Evolutionary conservation across 164 flowering plant species (phyloP).

Genomic region (Kingdonia uniflora): DNA sequence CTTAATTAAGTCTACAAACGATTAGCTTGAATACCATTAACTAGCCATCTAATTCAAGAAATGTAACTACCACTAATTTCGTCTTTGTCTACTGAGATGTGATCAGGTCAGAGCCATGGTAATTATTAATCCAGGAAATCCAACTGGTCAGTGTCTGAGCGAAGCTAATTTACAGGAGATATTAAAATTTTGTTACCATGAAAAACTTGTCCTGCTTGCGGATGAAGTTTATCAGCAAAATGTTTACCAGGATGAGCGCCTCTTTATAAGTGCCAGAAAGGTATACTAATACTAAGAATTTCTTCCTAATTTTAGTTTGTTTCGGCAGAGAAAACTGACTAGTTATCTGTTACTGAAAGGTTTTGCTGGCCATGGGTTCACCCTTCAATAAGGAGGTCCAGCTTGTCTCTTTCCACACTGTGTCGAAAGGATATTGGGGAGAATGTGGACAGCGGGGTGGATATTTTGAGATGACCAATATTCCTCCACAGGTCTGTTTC

Average conservation of each 20-base stretch:
- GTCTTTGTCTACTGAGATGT: constrained; percentile 8
- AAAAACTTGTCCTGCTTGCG: constrained; percentile 71
- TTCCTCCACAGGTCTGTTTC: constrained; percentile 64
- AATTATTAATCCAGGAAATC: constrained; percentile 97
- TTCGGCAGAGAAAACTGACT: background rate
- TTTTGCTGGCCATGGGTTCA: constrained; percentile 80
- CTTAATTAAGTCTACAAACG: too few relatives aligned
- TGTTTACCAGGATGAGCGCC: constrained; percentile 92
- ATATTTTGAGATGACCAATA: constrained; percentile 97
- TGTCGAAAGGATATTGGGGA: constrained; percentile 96
- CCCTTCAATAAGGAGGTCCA: constrained; percentile 83
- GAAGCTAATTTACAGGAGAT: constrained; percentile 69
- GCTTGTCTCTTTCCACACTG: constrained; percentile 94
- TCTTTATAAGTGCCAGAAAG: constrained; percentile 86
- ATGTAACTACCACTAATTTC: constrained; percentile 3
- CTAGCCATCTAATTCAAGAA: background rate
- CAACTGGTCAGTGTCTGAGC: constrained; percentile 96
- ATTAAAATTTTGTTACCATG: constrained; percentile 56
- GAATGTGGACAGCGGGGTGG: constrained; percentile 99
- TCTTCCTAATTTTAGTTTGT: background rate
- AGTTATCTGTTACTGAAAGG: constrained; percentile 27
- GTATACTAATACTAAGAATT: constrained; percentile 20
- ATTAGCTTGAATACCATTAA: too few relatives aligned
- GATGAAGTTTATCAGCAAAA: constrained; percentile 99
- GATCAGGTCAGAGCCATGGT: constrained; percentile 95